Conservation (phyloP, 2,329 filamentous ascomycete species). For the Talaromyces sp. region DNA sequence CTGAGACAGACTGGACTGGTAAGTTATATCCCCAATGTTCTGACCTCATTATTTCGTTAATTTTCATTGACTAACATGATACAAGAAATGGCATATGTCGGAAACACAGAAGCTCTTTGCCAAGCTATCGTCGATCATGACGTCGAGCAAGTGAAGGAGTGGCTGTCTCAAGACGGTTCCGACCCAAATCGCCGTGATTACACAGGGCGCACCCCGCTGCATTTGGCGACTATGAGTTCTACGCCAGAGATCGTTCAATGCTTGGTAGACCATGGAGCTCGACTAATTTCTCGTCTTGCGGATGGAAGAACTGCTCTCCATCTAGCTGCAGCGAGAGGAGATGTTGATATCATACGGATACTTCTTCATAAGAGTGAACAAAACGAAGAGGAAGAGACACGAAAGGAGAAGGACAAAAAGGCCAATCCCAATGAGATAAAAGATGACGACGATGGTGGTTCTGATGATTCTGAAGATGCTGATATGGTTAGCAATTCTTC, state of each 20-base stretch:
- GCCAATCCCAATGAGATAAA: slow-evolving; percentile 14
- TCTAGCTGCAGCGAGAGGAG: slow-evolving; percentile 67
- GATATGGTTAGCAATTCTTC: slow-evolving; percentile 34
- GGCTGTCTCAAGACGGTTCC: slow-evolving; percentile 62
- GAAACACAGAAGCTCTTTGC: slow-evolving; percentile 70
- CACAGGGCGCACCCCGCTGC: slow-evolving; percentile 72
- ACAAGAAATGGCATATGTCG: slow-evolving; percentile 77
- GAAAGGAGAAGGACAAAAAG: slow-evolving; percentile 21
- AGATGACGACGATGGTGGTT: slow-evolving; percentile 23
- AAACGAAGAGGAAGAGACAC: slow-evolving; percentile 63
- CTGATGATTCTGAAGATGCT: slow-evolving; percentile 26
- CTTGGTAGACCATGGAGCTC: slow-evolving; percentile 66
- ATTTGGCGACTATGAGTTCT: slow-evolving; percentile 66
- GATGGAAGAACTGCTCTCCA: slow-evolving; percentile 82
- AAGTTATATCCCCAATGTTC: not conserved
- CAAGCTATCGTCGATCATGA: slow-evolving; percentile 76
- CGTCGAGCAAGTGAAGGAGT: slow-evolving; percentile 64
- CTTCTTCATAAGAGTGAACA: slow-evolving; percentile 68
- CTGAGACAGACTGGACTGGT: slow-evolving; percentile 73
- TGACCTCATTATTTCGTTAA: not conserved
- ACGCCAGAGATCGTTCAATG: slow-evolving; percentile 64
- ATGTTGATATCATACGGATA: slow-evolving; percentile 63
- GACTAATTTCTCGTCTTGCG: slow-evolving; percentile 67
- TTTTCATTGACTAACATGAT: not conserved
- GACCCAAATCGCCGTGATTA: slow-evolving; percentile 72